Conservation (phyloP, 192 early-diverging fungal genomes). For the Rhizoclosmatium globosum region DNA sequence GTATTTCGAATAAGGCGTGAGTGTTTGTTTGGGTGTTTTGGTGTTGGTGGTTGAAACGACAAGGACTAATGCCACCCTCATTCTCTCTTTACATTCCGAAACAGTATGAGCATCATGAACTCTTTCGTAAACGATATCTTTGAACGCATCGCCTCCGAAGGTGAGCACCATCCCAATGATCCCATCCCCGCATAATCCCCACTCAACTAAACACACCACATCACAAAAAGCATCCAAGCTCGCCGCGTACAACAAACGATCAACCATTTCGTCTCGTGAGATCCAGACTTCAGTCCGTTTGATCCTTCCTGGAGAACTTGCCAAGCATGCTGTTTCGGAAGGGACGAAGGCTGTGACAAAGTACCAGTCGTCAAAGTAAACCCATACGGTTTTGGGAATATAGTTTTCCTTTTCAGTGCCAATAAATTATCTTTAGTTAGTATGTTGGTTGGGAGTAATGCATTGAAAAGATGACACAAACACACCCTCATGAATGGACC, state of each 20-base stretch:
- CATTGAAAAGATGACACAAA: background rate
- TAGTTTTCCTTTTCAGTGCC: no score
- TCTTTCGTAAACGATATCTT: conserved; percentile 99
- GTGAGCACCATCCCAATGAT: background rate
- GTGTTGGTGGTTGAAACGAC: conserved; percentile 95
- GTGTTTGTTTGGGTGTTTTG: conserved; percentile 74
- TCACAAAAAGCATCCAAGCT: conserved; percentile 59
- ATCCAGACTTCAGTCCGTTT: conserved; percentile 85
- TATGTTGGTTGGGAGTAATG: background rate
- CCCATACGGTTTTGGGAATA: background rate
- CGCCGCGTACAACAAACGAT: conserved; percentile 92
- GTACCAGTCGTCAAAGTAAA: conserved; percentile 78
- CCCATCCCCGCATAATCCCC: no score
- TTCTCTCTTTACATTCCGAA: conserved; percentile 89
- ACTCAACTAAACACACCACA: conserved; percentile 17
- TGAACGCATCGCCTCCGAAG: conserved; percentile 85
- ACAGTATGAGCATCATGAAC: conserved; percentile 94
- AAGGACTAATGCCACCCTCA: conserved; percentile 97
- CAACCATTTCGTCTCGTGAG: conserved; percentile 94
- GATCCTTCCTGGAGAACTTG: conserved; percentile 90
- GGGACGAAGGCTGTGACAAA: conserved; percentile 98
- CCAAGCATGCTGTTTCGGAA: conserved; percentile 97
- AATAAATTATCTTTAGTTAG: no score
- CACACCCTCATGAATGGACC: background rate
- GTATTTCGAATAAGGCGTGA: conserved; percentile 94